Percentiles rank a stretch among this genome's conserved stretches.
phyloP scores from a whole-genome alignment of 805 yeast species.

The Pichia scutulata region DNA sequence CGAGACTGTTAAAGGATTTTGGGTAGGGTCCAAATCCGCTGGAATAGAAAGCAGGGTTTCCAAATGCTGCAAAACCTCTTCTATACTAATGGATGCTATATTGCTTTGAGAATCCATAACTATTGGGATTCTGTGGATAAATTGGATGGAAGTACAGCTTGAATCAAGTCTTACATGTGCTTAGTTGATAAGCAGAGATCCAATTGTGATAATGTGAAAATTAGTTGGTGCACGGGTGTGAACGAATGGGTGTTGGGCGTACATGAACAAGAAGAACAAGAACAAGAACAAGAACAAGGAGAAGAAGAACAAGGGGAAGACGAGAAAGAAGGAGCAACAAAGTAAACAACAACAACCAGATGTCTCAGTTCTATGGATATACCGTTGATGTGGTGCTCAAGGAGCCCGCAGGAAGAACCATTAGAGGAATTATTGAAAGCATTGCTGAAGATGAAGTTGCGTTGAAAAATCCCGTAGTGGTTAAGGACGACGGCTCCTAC shows the following conservation, averaged over 20 bases:
- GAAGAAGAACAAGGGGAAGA: background rate
- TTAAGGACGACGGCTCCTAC: slow-evolving; percentile 15
- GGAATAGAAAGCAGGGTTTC: slow-evolving; percentile 18
- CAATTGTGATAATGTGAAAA: background rate
- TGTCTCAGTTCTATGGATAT: slow-evolving; percentile 39
- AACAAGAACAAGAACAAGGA: background rate
- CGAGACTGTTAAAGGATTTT: slow-evolving; percentile 16
- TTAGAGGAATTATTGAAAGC: slow-evolving; percentile 22
- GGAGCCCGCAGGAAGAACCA: slow-evolving; percentile 25
- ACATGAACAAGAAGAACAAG: background rate
- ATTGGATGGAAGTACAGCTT: background rate
- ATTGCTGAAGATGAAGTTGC: slow-evolving; percentile 18
- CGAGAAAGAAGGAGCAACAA: too few species aligned
- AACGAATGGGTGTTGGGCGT: too few species aligned
- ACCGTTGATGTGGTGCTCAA: slow-evolving; percentile 37
- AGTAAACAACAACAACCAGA: slow-evolving; percentile 6
- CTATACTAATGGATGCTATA: background rate
- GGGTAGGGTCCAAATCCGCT: slow-evolving; percentile 18
- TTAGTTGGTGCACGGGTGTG: background rate
- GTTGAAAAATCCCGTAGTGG: slow-evolving; percentile 29
- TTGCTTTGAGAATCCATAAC: background rate
- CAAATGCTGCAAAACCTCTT: slow-evolving; percentile 7
- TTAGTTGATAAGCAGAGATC: too few species aligned
- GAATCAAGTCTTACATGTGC: background rate
- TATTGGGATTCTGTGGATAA: background rate